Base-by-base conservation (phyloP, 306 rosid genomes). In the Vigna trinervia region DNA sequence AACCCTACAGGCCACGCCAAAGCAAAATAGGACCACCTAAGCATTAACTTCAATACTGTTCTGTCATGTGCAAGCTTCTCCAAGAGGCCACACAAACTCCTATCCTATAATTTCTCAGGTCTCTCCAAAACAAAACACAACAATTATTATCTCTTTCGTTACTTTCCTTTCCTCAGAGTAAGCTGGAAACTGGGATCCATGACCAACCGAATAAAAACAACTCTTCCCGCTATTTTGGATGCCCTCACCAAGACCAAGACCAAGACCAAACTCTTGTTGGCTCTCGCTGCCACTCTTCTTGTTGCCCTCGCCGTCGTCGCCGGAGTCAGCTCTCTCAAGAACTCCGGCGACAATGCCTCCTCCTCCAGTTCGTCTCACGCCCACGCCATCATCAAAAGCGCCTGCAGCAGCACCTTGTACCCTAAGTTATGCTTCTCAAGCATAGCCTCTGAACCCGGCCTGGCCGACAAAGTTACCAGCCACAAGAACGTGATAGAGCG, bases 371-470 rank as follows among this genome's bases (percentile, higher is more conserved):
- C 82, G 0, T 47, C 86, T 10, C 96, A 90, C 43, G 77, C 83
- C 75, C 96, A 90, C 43, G 77, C 83, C 75, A 69, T 92, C 3
- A 80, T 90, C 6, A 87, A 86, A 82, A 56, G 10, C 43, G 86
- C 92, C 0, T 92, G 97, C 76, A 83, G 91, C 66, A 34, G 30
- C 77, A 87, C 97, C 2, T 60, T 88, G 2, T 92, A 86, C 85
- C 97, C 92, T 0, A 85, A 87, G 0, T 60, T 92, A 0, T 92
- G 97, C 84, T 78, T 81, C 78, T 83, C 94, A 47, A 63, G 89
- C 12, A 51, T 89, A 6, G 23, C 90, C 43, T 43, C 79, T 0
- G 73, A 52, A 13, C 85, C 82, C 0, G 60, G 8, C 13, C 46
- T 63, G 12, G 3, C 68, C 73, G n/a, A 69, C 6, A 87, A 80